Percentiles rank a stretch among this genome's conserved stretches.
phyloP scores from a whole-genome alignment of 2,329 filamentous ascomycete species.

The Ceratocystis harringtonii region DNA sequence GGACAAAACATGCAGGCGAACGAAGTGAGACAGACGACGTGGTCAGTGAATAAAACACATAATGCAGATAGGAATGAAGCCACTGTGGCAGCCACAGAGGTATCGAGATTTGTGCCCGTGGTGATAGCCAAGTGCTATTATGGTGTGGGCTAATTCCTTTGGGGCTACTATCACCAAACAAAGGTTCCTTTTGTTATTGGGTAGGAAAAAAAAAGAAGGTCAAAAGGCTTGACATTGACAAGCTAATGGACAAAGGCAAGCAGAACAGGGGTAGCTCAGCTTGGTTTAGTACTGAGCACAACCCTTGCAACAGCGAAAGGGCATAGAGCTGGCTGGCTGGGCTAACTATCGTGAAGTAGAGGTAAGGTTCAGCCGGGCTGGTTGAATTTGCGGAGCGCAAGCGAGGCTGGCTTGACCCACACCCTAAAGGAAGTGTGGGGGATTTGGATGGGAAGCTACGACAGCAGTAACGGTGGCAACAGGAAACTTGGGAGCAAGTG shows the following conservation, averaged over 20 bases:
- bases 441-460: background rate
- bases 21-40: background rate
- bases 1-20: conserved; percentile 4
- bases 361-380: background rate
- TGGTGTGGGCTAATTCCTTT: background rate
- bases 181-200: background rate
- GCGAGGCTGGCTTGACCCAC: background rate
- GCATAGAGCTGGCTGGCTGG: background rate
- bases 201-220: background rate
- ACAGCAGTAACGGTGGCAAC: background rate
- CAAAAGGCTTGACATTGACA: background rate
- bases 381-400: background rate
- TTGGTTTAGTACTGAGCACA: background rate
- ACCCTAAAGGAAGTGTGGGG: conserved; percentile 8
- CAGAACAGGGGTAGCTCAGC: conserved; percentile 1
- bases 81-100: background rate
- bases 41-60: background rate
- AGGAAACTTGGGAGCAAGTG: background rate
- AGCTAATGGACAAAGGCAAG: background rate
- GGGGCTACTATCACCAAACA: background rate
- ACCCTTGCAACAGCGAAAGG: background rate
- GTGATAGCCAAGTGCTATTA: background rate
- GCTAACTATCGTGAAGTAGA: background rate
- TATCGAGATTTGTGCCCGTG: background rate
- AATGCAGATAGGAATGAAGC: background rate